These are phyloP conservation scores for Peterozyma xylosa DNA, from an alignment of 805 yeast species.

Conservation along the genomic window DNA sequence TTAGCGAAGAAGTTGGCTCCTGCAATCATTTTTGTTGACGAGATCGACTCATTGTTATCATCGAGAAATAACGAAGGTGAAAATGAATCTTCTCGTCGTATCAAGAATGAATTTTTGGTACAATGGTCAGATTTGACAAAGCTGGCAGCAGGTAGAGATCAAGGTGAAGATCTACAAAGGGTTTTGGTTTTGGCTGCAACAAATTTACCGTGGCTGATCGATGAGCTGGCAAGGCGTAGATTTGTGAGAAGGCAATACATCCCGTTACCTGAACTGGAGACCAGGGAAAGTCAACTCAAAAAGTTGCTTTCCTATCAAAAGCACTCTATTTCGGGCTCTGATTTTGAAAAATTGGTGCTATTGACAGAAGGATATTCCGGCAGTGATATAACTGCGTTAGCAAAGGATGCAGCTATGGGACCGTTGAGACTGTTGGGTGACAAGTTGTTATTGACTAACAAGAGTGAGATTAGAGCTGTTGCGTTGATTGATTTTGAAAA, in stretches of 20 bases:
- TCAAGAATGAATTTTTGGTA: constrained; percentile 86
- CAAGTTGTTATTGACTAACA: constrained; percentile 56
- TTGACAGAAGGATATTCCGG: constrained; percentile 87
- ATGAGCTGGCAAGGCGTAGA: constrained; percentile 92
- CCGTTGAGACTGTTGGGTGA: constrained; percentile 90
- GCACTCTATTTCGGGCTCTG: constrained; percentile 58
- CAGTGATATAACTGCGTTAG: constrained; percentile 85
- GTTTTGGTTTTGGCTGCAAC: constrained; percentile 93
- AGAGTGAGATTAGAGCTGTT: constrained; percentile 74
- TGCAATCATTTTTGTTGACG: constrained; percentile 90
- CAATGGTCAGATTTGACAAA: constrained; percentile 92
- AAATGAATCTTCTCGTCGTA: constrained; percentile 81
- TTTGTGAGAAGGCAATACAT: constrained; percentile 89
- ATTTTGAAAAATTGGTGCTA: constrained; percentile 49
- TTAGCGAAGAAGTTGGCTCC: constrained; percentile 85
- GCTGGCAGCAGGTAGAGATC: constrained; percentile 73
- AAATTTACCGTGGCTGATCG: constrained; percentile 94
- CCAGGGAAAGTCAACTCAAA: constrained; percentile 63
- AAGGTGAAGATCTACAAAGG: constrained; percentile 45
- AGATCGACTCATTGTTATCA: constrained; percentile 85
- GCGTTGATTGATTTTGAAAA: constrained; percentile 62
- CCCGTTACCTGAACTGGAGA: constrained; percentile 85
- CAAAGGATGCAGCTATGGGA: constrained; percentile 98
- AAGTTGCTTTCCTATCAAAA: constrained; percentile 67
- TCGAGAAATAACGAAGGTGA: constrained; percentile 64